Evolutionary conservation across 805 yeast species (phyloP), one percentile per base, ranked within the genome.

Genomic region (Wickerhamomyces bisporus): DNA sequence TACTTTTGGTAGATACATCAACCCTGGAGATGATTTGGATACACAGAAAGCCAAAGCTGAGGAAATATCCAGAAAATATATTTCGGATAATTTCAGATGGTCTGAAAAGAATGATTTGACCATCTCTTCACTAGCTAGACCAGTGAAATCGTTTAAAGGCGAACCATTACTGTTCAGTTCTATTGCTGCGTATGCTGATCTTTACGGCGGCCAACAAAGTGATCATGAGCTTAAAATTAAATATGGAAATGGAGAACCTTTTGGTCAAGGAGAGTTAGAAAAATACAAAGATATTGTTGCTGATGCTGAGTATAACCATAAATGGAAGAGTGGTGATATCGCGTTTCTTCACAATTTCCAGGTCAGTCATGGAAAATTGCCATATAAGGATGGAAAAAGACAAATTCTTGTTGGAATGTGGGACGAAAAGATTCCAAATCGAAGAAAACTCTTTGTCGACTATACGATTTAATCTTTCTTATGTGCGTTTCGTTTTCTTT

Each of bases 341-440:
- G 61, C 49, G 1, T 43, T 63, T 6, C 48, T 63, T 13, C 61
- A 63, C 40, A 63, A 63, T 40, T 55, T 55, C 36, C 61, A 56
- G 38, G 64, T 55, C 3, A 53, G 61, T 34, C 66, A 63, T 43
- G 68, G 66, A 1, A 45, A 66, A 35, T 27, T 38, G 5, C 63
- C 65, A 3, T 56, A 58, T 52, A 33, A 21, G 3, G 43, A 49
- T 17, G 64, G 65, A 3, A 51, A 46, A 3, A 44, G 68, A 34
- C 40, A 32, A 11, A 47, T 61, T 13, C 30, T 61, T 14, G 65
- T 58, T 12, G 59, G 64, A 37, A 59, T 61, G 64, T 62, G 67
- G 66, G 65, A 61, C 33, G 39, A 37, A 16, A 30, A 16, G 14
- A 25, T 18, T 10, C 23, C 32, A 11, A 24, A 18, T 4, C 25